phyloP scores from a whole-genome alignment of 345 rosid species.

The Gossypium longicalyx region DNA sequence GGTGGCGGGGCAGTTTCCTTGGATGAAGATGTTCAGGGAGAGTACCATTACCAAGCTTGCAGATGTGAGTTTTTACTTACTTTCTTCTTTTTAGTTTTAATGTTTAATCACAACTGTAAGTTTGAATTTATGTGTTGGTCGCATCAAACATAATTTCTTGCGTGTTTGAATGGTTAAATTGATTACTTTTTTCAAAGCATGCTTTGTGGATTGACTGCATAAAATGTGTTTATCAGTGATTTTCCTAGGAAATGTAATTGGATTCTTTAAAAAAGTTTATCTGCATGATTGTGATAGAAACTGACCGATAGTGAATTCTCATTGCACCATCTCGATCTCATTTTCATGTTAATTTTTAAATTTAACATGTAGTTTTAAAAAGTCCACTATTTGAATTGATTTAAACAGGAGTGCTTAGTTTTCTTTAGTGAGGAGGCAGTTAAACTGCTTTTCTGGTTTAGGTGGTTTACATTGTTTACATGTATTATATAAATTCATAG shows the following conservation, averaged over 20 bases:
- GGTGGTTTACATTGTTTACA: no score
- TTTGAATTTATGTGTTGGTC: not conserved
- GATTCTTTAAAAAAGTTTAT: not conserved
- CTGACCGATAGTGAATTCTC: not conserved
- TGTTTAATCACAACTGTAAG: not conserved
- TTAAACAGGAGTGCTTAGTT: not conserved
- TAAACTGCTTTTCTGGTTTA: no score
- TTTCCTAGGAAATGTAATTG: conserved; percentile 3
- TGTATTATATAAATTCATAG: no score
- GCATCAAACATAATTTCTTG: not conserved
- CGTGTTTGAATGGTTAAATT: not conserved
- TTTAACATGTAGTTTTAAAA: not conserved
- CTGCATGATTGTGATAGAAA: not conserved
- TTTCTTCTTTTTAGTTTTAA: not conserved
- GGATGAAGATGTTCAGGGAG: conserved; percentile 61
- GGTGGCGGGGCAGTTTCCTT: conserved; percentile 54
- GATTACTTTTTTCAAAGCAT: not conserved
- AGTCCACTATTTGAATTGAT: not conserved
- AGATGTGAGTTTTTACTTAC: conserved; percentile 35
- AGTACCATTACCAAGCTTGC: conserved; percentile 46
- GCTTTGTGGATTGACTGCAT: not conserved
- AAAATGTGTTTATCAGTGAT: not conserved
- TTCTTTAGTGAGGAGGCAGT: no score
- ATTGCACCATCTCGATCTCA: not conserved
- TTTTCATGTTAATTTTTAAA: not conserved